Evolutionary conservation across 2,329 filamentous ascomycete species (phyloP).

Genomic region (Pseudocercospora musae): DNA sequence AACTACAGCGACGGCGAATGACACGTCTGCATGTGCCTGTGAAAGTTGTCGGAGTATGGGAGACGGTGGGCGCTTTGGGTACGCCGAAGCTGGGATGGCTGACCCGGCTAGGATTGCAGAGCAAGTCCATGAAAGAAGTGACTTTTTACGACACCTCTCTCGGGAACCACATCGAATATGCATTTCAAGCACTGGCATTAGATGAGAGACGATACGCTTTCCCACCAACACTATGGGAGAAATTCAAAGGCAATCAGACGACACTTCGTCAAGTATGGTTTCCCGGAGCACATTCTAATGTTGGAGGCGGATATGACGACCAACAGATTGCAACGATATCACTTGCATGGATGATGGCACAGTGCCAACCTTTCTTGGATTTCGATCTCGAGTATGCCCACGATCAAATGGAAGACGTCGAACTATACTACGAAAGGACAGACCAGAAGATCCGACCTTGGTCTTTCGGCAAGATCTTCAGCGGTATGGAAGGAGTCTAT

Average conservation of each 20-base stretch:
- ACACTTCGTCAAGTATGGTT: conserved; percentile 49
- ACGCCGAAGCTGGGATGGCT: conserved; percentile 46
- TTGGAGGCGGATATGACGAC: conserved; percentile 47
- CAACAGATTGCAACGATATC: conserved; percentile 51
- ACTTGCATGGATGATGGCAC: conserved; percentile 57
- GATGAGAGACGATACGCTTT: conserved; percentile 44
- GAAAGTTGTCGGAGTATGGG: conserved; percentile 46
- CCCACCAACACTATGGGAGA: conserved; percentile 44
- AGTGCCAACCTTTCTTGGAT: conserved; percentile 48
- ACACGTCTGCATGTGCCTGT: conserved; percentile 37
- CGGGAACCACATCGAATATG: conserved; percentile 39
- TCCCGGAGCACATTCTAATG: conserved; percentile 45
- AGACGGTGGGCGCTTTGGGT: conserved; percentile 46
- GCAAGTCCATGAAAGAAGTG: conserved; percentile 36
- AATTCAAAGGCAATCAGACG: conserved; percentile 42
- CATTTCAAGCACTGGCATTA: conserved; percentile 45
- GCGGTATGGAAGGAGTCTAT: conserved; percentile 47
- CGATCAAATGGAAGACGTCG: conserved; percentile 46
- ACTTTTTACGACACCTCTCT: conserved; percentile 50
- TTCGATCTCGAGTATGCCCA: conserved; percentile 48
- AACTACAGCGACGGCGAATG: conserved; percentile 37
- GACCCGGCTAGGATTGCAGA: conserved; percentile 35
- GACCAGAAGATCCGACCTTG: conserved; percentile 45
- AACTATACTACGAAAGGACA: conserved; percentile 42
- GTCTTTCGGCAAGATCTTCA: conserved; percentile 49